phyloP scores from a whole-genome alignment of 1,139 yeast species.

The Schwanniomyces etchellsii region DNA sequence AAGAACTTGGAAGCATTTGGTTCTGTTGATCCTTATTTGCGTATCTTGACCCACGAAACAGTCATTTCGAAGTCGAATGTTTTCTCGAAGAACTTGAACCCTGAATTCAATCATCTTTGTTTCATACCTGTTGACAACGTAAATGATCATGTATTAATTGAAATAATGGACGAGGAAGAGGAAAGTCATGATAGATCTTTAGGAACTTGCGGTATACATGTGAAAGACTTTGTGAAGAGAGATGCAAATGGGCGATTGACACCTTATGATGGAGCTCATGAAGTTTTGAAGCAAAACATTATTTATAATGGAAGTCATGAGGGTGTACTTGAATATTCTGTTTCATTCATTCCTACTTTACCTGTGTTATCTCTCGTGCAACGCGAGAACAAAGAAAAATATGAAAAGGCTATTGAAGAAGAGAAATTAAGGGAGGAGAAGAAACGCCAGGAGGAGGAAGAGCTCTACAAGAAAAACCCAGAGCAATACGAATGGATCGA shows the following conservation, averaged over 20 bases:
- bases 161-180: slow-evolving; percentile 61
- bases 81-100: slow-evolving; percentile 51
- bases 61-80: slow-evolving; percentile 50
- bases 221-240: slow-evolving; percentile 45
- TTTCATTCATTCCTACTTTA: slow-evolving; percentile 58
- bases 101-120: slow-evolving; percentile 52
- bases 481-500: slow-evolving; percentile 63
- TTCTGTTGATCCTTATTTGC: slow-evolving; percentile 67
- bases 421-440: slow-evolving; percentile 31
- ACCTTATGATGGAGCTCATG: slow-evolving; percentile 49
- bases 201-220: slow-evolving; percentile 52
- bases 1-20: slow-evolving; percentile 63
- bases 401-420: slow-evolving; percentile 22
- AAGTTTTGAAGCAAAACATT: slow-evolving; percentile 41
- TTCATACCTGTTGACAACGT: slow-evolving; percentile 61
- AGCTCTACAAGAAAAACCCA: slow-evolving; percentile 52
- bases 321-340: slow-evolving; percentile 50
- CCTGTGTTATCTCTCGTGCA: slow-evolving; percentile 60
- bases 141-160: slow-evolving; percentile 52
- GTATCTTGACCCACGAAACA: slow-evolving; percentile 53
- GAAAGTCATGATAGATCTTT: slow-evolving; percentile 58
- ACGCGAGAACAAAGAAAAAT: slow-evolving; percentile 31
- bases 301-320: slow-evolving; percentile 37
- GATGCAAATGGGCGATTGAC: slow-evolving; percentile 40
- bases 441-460: slow-evolving; percentile 35